Evolutionary conservation across 495 filamentous ascomycete species (phyloP).

Genomic region (Thermothielavioides terrestris): DNA sequence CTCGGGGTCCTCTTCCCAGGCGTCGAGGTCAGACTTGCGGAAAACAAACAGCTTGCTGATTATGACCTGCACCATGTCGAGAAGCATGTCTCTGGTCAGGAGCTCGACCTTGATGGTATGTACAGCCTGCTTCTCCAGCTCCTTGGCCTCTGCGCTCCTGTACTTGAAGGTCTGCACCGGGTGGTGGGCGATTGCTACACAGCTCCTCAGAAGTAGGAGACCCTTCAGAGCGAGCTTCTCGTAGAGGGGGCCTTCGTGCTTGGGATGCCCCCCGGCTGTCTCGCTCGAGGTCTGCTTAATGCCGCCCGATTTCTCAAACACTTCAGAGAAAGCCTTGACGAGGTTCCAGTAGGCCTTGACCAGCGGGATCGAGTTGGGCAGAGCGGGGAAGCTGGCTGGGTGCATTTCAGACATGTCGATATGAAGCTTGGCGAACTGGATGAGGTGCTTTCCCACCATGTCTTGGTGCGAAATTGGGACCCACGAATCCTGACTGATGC

Average conservation of each 20-base stretch:
- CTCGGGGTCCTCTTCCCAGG: constrained; percentile 88
- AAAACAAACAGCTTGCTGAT: constrained; percentile 86
- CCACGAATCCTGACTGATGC: constrained; percentile 41
- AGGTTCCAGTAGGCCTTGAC: constrained; percentile 77
- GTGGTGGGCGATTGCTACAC: constrained; percentile 72
- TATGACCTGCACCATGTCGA: constrained; percentile 69
- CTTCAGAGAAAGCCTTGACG: constrained; percentile 63
- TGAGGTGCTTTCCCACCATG: constrained; percentile 69
- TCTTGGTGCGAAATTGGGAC: constrained; percentile 38
- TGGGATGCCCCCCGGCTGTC: constrained; percentile 42
- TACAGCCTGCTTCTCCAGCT: constrained; percentile 56
- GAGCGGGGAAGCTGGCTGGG: constrained; percentile 67
- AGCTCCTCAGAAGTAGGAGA: constrained; percentile 73
- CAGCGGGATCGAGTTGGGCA: constrained; percentile 68
- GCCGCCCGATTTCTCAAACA: constrained; percentile 47
- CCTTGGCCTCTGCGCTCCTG: constrained; percentile 57
- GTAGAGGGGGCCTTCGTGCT: constrained; percentile 50
- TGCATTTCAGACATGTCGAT: constrained; percentile 69
- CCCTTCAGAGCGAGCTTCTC: constrained; percentile 75
- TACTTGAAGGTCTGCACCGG: constrained; percentile 76
- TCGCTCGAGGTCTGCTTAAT: constrained; percentile 38
- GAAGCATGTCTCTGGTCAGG: constrained; percentile 63
- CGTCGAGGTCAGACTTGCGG: constrained; percentile 69
- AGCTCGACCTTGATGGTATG: constrained; percentile 59
- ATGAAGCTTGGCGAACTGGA: constrained; percentile 88